Evolutionary conservation across 75 land plant species (phyloP), one percentile per base, ranked within the genome.

Genomic region (Larix kaempferi): DNA sequence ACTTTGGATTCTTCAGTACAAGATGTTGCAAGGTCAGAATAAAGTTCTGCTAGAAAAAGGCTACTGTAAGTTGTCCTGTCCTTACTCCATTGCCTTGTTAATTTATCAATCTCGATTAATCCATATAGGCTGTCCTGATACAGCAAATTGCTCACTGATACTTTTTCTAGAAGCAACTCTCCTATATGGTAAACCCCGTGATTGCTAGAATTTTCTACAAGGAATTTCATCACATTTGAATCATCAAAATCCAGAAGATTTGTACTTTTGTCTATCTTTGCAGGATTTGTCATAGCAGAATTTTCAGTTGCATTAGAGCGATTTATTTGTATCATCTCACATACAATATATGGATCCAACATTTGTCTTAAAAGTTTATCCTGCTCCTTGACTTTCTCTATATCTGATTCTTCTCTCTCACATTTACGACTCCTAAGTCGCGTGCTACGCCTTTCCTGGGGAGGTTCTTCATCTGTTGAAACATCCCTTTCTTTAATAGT

Each of bases 31-130:
- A 85, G 71, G 69, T 98, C 99, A 80, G 82, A 81, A 76, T 88
- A 93, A 37, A 95, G 74, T 78, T 98, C 99, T 66, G 98, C 92
- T 57, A 98, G 89, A 79, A 92, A 98, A 58, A 98, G 86, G 79
- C 86, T 87, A 74, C 96, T 95, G 14, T 83, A 82, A 60, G 90
- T 79, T 15, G 91, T 84, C 76, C 87, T 86, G 67, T 90, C 92
- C 79, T 78, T 76, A 39, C 80, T 86, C 81, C 84, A 85, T 17
- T 78, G 49, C 60, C 99, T 86, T 23, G 91, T 91, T 58, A 90
- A 75, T 80, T 92, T 89, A 69, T 98, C 99, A 55, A 98, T 83
- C 59, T 93, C 89, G 71, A 98, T 77, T 27, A 98, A 72, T 75
- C 85, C 88, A 17, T 80, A 60, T 75, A 84, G 75, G 37, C 64